Percentiles rank a stretch among this genome's conserved stretches.
These are phyloP conservation scores for Mycena latifolia DNA, from an alignment of 768 basidiomycete genomes.

Conservation along the genomic window DNA sequence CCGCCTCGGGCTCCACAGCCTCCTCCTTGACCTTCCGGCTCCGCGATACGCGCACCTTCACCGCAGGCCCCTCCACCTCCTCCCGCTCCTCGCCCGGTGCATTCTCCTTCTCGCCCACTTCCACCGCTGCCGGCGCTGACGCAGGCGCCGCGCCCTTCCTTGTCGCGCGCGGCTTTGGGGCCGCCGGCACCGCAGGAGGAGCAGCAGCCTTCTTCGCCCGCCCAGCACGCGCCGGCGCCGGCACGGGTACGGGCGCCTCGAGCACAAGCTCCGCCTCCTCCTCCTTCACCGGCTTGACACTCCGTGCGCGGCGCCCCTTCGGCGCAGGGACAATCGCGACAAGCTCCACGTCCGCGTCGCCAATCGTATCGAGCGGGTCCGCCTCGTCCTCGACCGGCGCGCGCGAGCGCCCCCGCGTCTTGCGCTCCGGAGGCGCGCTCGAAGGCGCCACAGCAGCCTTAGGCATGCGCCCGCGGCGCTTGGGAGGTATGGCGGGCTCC, in stretches of 20 bases:
- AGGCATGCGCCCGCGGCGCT: conserved; percentile 19
- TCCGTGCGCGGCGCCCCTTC: conserved; percentile 27
- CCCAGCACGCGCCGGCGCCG: conserved; percentile 14
- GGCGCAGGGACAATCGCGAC: conserved; percentile 36
- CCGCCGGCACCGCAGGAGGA: conserved; percentile 23
- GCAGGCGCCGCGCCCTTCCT: conserved; percentile 23
- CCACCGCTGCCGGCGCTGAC: conserved; percentile 40
- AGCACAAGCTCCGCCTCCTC: conserved; percentile 36
- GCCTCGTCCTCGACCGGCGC: conserved; percentile 35
- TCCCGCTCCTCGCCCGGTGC: conserved; percentile 48
- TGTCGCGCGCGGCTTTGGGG: conserved; percentile 39
- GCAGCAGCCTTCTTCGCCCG: conserved; percentile 35
- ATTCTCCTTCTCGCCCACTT: conserved; percentile 58
- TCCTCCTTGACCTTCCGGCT: conserved; percentile 45
- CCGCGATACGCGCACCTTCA: conserved; percentile 52
- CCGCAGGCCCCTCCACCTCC: conserved; percentile 33
- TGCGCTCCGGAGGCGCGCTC: conserved; percentile 26
- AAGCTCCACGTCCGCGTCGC: conserved; percentile 36
- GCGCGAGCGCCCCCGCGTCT: conserved; percentile 35
- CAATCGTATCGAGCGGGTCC: conserved; percentile 38
- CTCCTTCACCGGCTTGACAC: conserved; percentile 35
- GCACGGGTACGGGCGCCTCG: conserved; percentile 19
- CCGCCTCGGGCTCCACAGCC: conserved; percentile 33
- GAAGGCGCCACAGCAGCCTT: conserved; percentile 33
- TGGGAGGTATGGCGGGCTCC: conserved; percentile 22